Evolutionary conservation across 345 rosid species (phyloP).

Genomic region (Lepidium aucheri): DNA sequence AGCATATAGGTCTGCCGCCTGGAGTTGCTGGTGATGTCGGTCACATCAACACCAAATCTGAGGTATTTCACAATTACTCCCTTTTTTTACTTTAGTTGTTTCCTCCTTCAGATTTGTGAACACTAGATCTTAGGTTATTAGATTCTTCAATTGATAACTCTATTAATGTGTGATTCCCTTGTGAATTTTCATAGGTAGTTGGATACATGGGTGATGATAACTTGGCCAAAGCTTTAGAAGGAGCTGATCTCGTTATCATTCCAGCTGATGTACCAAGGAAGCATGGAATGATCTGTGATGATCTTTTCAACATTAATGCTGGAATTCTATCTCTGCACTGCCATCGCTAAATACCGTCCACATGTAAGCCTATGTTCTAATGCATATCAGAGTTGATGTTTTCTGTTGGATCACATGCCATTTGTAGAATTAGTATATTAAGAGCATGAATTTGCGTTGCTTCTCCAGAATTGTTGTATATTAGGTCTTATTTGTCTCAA

Average conservation of each 20-base stretch:
- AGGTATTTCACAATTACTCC: slow-evolving; percentile 25
- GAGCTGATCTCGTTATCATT: slow-evolving; percentile 54
- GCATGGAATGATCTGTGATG: slow-evolving; percentile 78
- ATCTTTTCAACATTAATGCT: slow-evolving; percentile 60
- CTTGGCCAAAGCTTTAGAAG: slow-evolving; percentile 37
- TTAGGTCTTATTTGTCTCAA: background rate
- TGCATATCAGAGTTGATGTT: background rate
- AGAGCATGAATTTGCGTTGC: background rate
- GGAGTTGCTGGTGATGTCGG: slow-evolving; percentile 80
- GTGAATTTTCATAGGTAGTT: slow-evolving; percentile 19
- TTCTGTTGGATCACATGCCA: background rate
- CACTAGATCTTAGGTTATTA: background rate
- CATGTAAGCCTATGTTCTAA: slow-evolving; percentile 18
- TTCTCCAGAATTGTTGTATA: background rate
- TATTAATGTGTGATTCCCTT: background rate
- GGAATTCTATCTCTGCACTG: slow-evolving; percentile 45
- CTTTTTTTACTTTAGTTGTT: background rate
- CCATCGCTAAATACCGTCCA: slow-evolving; percentile 55
- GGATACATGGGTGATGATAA: slow-evolving; percentile 41
- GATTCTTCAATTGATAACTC: background rate
- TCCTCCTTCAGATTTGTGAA: background rate
- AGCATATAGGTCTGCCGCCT: too few relatives aligned
- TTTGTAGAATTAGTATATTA: background rate
- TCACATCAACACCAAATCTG: slow-evolving; percentile 69
- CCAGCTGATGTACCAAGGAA: slow-evolving; percentile 78